A percentile compares a stretch with the other conserved stretches of the same genome.
Evolutionary conservation across 2,329 filamentous ascomycete species (phyloP).

Genomic region (Emmonsiellopsis sp.): DNA sequence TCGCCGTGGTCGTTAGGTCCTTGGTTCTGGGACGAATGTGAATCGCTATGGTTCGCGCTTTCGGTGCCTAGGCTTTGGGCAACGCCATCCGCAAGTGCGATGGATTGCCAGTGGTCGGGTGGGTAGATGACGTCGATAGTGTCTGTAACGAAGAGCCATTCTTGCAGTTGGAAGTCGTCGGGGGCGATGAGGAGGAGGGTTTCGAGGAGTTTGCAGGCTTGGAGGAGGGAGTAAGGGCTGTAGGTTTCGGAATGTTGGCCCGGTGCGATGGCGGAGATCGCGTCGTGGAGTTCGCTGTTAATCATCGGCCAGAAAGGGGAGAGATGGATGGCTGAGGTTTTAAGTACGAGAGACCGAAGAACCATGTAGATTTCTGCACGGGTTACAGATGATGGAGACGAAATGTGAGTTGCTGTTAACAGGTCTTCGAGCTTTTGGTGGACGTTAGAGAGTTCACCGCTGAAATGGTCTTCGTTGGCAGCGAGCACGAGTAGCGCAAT

Average conservation of each 20-base stretch:
- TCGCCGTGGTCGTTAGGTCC: conserved; percentile 8
- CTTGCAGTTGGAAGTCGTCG: conserved; percentile 95
- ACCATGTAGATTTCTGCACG: conserved; percentile 86
- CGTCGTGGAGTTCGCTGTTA: conserved; percentile 73
- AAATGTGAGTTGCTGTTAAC: conserved; percentile 70
- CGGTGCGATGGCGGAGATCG: conserved; percentile 64
- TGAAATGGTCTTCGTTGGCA: conserved; percentile 67
- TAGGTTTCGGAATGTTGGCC: conserved; percentile 65
- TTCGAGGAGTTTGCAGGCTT: conserved; percentile 90
- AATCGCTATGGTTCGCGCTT: conserved; percentile 6
- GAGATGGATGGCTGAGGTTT: conserved; percentile 68
- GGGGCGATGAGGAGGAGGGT: conserved; percentile 75
- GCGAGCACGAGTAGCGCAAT: conserved; percentile 72
- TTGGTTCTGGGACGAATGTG: not conserved
- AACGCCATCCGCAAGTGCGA: conserved; percentile 75
- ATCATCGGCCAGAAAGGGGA: conserved; percentile 83
- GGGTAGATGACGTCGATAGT: conserved; percentile 93
- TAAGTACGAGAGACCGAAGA: conserved; percentile 69
- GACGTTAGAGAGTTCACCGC: conserved; percentile 61
- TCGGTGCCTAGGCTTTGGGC: conserved; percentile 60
- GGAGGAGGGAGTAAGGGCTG: conserved; percentile 65
- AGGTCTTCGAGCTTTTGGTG: conserved; percentile 82
- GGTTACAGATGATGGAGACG: conserved; percentile 83
- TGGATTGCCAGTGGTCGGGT: conserved; percentile 55
- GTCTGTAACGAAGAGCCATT: conserved; percentile 96